Percentiles rank a stretch among this genome's conserved stretches.
Evolutionary conservation across 2,329 filamentous ascomycete genomes (phyloP).

Genomic region (Verruconis gallopava): DNA sequence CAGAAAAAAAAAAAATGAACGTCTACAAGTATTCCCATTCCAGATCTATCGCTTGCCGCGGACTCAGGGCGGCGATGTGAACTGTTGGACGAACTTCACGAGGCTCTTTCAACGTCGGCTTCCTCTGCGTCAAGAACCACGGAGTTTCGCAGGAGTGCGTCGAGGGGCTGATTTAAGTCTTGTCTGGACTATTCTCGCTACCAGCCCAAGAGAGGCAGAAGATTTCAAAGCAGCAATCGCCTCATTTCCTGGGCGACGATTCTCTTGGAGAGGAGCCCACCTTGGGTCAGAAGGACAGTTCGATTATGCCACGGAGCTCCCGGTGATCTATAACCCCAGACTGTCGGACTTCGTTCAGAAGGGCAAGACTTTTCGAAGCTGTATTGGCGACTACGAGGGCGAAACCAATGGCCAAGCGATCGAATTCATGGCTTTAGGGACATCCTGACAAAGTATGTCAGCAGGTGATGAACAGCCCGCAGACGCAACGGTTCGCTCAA

Average conservation of each 20-base stretch:
- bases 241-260: constrained; percentile 49
- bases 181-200: constrained; percentile 35
- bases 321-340: constrained; percentile 20
- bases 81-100: constrained; percentile 32
- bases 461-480: not conserved
- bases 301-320: constrained; percentile 45
- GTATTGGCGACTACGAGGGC: constrained; percentile 29
- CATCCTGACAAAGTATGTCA: constrained; percentile 9
- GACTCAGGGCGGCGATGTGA: constrained; percentile 21
- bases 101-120: constrained; percentile 40
- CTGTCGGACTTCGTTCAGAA: not conserved
- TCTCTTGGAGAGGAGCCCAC: constrained; percentile 43
- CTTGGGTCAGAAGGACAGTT: constrained; percentile 40
- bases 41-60: constrained; percentile 35
- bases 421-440: constrained; percentile 20
- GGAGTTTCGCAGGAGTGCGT: constrained; percentile 27
- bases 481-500: not conserved
- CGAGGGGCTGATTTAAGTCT: constrained; percentile 24
- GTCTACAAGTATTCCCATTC: constrained; percentile 29
- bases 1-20: not conserved
- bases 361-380: constrained; percentile 26
- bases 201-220: constrained; percentile 24
- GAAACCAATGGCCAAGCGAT: constrained; percentile 25
- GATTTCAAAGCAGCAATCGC: constrained; percentile 38
- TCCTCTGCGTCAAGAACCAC: constrained; percentile 41